These are phyloP conservation scores for Candida xyloterini DNA, from an alignment of 805 yeast genomes.

Conservation along the genomic window DNA sequence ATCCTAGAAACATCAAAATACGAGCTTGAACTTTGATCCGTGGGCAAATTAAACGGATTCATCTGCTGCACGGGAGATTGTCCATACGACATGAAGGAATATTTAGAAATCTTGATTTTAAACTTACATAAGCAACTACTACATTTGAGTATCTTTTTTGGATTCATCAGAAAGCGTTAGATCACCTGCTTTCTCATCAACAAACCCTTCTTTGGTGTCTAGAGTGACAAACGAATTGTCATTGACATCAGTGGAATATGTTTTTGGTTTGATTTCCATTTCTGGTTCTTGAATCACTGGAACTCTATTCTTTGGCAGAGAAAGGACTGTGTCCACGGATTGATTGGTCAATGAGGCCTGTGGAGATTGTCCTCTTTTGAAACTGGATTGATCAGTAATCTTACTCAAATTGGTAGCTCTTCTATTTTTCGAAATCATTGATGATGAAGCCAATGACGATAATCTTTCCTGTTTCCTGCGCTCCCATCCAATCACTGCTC, in stretches of 20 bases:
- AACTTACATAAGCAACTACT: slow-evolving; percentile 2
- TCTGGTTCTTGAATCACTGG: neutral
- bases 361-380: slow-evolving; percentile 13
- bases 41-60: neutral
- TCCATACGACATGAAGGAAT: neutral
- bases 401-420: slow-evolving; percentile 18
- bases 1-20: neutral
- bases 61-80: neutral
- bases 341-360: slow-evolving; percentile 20
- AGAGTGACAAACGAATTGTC: slow-evolving; percentile 19
- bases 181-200: slow-evolving; percentile 26
- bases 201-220: slow-evolving; percentile 18
- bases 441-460: slow-evolving; percentile 27
- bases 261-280: slow-evolving; percentile 1
- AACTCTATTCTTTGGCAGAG: slow-evolving; percentile 18
- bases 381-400: slow-evolving; percentile 19
- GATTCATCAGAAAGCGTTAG: slow-evolving; percentile 21
- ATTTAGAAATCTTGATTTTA: neutral
- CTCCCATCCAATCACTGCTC: slow-evolving; percentile 46
- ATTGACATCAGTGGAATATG: slow-evolving; percentile 7
- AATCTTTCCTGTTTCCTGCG: slow-evolving; percentile 27
- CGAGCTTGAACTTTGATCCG: neutral
- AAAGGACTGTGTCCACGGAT: slow-evolving; percentile 23
- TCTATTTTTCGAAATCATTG: slow-evolving; percentile 20
- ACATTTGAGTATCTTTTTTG: slow-evolving; percentile 26